Evolutionary conservation across 2,329 filamentous ascomycete genomes (phyloP).

Genomic region (Ophiostoma perfectum): DNA sequence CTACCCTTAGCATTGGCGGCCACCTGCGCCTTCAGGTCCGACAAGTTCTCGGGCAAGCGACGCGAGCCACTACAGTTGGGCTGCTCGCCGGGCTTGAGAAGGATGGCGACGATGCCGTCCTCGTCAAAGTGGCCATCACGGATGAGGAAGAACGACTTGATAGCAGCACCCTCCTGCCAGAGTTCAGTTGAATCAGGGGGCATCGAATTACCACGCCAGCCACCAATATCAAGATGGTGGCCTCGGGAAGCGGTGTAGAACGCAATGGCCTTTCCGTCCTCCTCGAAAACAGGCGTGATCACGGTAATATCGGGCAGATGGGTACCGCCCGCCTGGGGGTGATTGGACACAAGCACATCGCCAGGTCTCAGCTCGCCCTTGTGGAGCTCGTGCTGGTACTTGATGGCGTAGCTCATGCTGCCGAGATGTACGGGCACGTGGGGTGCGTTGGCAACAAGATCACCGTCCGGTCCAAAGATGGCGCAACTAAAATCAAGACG

Average conservation of each 20-base stretch:
- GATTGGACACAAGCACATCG: slow-evolving; percentile 77
- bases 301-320: slow-evolving; percentile 80
- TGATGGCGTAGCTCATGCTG: slow-evolving; percentile 71
- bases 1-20: slow-evolving; percentile 72
- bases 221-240: slow-evolving; percentile 79
- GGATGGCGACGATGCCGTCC: slow-evolving; percentile 31
- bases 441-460: slow-evolving; percentile 71
- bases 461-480: slow-evolving; percentile 68
- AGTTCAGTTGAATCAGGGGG: slow-evolving; percentile 36
- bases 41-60: slow-evolving; percentile 55
- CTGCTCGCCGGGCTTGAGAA: slow-evolving; percentile 32
- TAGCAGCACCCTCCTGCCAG: slow-evolving; percentile 41
- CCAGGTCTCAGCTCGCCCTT: slow-evolving; percentile 65
- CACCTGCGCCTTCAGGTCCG: slow-evolving; percentile 69
- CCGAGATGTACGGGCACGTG: slow-evolving; percentile 76
- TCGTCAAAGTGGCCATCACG: slow-evolving; percentile 21
- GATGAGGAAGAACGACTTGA: slow-evolving; percentile 36
- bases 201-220: slow-evolving; percentile 49
- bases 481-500: slow-evolving; percentile 79
- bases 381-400: slow-evolving; percentile 2
- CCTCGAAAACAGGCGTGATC: slow-evolving; percentile 70
- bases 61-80: slow-evolving; percentile 36
- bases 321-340: slow-evolving; percentile 52
- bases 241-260: slow-evolving; percentile 77
- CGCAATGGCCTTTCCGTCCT: slow-evolving; percentile 55